A percentile compares a stretch with the other conserved stretches of the same genome.
These are phyloP conservation scores for Catharanthus roseus DNA, from an alignment of 257 asterid genomes.

Conservation along the genomic window DNA sequence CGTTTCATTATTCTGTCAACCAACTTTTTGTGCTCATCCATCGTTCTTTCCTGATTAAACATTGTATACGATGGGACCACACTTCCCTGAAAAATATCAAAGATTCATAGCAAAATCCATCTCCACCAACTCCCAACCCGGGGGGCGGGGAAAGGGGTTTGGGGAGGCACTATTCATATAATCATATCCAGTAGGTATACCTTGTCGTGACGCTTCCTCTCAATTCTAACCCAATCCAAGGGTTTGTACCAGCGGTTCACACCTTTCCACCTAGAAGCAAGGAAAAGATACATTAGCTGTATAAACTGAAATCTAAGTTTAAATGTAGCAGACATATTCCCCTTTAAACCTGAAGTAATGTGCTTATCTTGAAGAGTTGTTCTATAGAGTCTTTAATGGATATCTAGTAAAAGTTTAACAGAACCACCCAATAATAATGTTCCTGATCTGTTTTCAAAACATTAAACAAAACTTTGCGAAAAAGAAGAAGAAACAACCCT, in stretches of 20 bases:
- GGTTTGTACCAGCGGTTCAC: conserved; percentile 53
- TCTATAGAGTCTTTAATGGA: no score
- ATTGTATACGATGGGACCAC: neutral
- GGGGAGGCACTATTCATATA: no score
- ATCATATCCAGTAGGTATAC: conserved; percentile 25
- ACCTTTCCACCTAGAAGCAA: conserved; percentile 69
- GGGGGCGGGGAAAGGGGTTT: no score
- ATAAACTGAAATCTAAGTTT: neutral
- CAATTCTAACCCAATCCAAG: conserved; percentile 63
- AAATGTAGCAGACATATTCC: neutral
- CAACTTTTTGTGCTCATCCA: conserved; percentile 62
- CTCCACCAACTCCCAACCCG: no score
- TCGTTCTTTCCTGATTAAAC: conserved; percentile 57
- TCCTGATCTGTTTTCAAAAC: no score
- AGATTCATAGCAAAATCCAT: no score
- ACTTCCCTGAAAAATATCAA: neutral
- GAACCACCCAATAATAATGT: no score
- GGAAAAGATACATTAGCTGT: neutral
- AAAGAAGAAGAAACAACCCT: no score
- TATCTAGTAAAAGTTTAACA: no score
- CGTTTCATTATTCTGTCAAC: conserved; percentile 52
- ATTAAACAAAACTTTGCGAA: no score
- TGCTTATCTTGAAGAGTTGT: neutral
- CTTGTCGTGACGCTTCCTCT: conserved; percentile 77
- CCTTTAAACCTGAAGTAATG: no score